A percentile compares a stretch with the other conserved stretches of the same genome.
Evolutionary conservation across 2,329 filamentous ascomycete genomes (phyloP).

Genomic region (Blumeriella jaapii): DNA sequence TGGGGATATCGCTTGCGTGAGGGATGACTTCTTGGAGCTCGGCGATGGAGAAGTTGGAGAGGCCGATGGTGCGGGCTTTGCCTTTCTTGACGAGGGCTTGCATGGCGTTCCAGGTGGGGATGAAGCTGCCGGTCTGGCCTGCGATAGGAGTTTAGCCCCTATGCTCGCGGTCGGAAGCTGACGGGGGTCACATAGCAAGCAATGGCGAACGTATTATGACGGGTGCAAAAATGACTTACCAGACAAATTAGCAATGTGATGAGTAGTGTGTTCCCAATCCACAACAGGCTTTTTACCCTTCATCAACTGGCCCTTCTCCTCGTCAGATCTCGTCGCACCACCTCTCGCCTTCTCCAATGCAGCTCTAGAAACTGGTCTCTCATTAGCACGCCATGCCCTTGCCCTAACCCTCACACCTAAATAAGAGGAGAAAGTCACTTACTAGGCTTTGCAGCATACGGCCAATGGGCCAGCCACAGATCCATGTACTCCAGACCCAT

Average conservation of each 20-base stretch:
- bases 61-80: constrained; percentile 19
- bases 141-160: no score
- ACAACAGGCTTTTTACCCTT: constrained; percentile 7
- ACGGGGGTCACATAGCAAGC: no score
- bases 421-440: no score
- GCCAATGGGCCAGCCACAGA: constrained; percentile 58
- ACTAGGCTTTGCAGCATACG: constrained; percentile 4
- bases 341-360: constrained; percentile 7
- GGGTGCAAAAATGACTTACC: constrained; percentile 1
- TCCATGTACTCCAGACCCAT: constrained; percentile 67
- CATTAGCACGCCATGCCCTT: no score
- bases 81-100: constrained; percentile 22
- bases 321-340: not conserved
- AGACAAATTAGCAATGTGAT: constrained; percentile 5
- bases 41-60: constrained; percentile 29
- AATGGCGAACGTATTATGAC: no score
- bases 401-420: no score
- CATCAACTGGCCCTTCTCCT: constrained; percentile 1
- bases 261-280: constrained; percentile 8
- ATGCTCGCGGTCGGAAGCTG: no score
- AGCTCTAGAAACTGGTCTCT: constrained; percentile 4
- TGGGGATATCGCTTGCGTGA: constrained; percentile 33
- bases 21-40: constrained; percentile 40
- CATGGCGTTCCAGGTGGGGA: constrained; percentile 25
- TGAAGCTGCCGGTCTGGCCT: constrained; percentile 9